phyloP scores from a whole-genome alignment of 2,329 filamentous ascomycete genomes.

The Chrysosporium keratinophilum region DNA sequence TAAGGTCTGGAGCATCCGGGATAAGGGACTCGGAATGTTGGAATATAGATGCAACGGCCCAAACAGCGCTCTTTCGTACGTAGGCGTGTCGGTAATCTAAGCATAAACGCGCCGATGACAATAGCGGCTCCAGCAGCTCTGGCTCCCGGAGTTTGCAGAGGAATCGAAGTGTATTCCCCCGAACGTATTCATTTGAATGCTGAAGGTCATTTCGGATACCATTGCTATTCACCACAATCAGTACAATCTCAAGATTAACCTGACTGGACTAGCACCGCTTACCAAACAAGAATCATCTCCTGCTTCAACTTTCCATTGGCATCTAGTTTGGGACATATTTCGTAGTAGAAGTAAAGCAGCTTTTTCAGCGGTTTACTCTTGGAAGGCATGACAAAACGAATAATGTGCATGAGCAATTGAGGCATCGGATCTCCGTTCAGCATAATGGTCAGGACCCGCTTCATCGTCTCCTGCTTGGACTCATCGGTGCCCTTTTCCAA shows the following conservation, averaged over 20 bases:
- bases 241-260: background rate
- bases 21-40: conserved; percentile 84
- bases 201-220: conserved; percentile 96
- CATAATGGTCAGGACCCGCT: conserved; percentile 93
- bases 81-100: conserved; percentile 95
- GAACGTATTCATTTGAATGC: conserved; percentile 95
- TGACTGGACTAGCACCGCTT: conserved; percentile 22
- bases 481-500: conserved; percentile 91
- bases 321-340: conserved; percentile 95
- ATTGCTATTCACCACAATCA: conserved; percentile 52
- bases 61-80: conserved; percentile 95
- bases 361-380: conserved; percentile 97
- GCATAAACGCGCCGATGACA: conserved; percentile 83
- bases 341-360: conserved; percentile 97
- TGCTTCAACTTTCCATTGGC: conserved; percentile 90
- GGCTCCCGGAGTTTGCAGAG: conserved; percentile 91
- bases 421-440: conserved; percentile 96
- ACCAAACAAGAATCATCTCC: conserved; percentile 99
- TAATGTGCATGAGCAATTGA: conserved; percentile 96
- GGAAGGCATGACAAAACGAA: conserved; percentile 98
- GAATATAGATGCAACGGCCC: conserved; percentile 85
- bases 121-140: conserved; percentile 88
- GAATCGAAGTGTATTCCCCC: conserved; percentile 95
- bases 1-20: conserved; percentile 86
- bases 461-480: conserved; percentile 89